phyloP scores from a whole-genome alignment of 2,329 filamentous ascomycete genomes.

The Ciborinia camelliae region DNA sequence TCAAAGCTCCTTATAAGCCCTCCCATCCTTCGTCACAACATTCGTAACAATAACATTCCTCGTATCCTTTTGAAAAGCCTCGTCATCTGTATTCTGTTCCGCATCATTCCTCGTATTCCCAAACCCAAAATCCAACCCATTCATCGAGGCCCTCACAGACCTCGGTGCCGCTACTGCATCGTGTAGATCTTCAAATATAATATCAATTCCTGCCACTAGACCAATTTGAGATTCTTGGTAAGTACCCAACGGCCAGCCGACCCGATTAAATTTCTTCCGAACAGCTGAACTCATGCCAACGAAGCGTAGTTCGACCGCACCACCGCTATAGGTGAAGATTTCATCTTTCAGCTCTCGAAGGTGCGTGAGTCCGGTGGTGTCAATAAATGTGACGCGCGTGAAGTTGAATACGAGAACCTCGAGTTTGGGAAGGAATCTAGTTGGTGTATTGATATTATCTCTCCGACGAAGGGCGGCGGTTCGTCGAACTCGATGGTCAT shows the following conservation, averaged over 20 bases:
- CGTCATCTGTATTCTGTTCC: constrained; percentile 6
- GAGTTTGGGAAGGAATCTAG: constrained; percentile 18
- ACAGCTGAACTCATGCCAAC: constrained; percentile 25
- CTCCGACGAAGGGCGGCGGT: constrained; percentile 1
- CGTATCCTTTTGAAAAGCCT: neutral
- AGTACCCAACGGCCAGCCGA: constrained; percentile 1
- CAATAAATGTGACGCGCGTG: constrained; percentile 24
- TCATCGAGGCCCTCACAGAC: constrained; percentile 7
- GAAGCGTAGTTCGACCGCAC: constrained; percentile 26
- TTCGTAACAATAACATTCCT: constrained; percentile 9
- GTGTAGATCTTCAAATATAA: constrained; percentile 6
- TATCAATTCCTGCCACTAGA: constrained; percentile 1
- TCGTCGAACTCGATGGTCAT: neutral
- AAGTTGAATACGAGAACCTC: constrained; percentile 27
- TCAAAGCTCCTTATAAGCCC: neutral
- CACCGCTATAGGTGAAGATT: constrained; percentile 22
- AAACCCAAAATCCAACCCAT: constrained; percentile 7
- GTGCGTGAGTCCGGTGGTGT: constrained; percentile 22
- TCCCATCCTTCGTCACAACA: constrained; percentile 14
- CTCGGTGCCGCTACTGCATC: constrained; percentile 1
- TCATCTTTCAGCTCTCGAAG: constrained; percentile 24
- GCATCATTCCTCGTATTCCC: neutral
- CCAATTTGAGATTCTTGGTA: constrained; percentile 17
- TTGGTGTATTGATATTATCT: constrained; percentile 16
- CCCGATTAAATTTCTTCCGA: constrained; percentile 21